phyloP scores from a whole-genome alignment of 2,329 filamentous ascomycete species.

The Penicillium rolfsii region DNA sequence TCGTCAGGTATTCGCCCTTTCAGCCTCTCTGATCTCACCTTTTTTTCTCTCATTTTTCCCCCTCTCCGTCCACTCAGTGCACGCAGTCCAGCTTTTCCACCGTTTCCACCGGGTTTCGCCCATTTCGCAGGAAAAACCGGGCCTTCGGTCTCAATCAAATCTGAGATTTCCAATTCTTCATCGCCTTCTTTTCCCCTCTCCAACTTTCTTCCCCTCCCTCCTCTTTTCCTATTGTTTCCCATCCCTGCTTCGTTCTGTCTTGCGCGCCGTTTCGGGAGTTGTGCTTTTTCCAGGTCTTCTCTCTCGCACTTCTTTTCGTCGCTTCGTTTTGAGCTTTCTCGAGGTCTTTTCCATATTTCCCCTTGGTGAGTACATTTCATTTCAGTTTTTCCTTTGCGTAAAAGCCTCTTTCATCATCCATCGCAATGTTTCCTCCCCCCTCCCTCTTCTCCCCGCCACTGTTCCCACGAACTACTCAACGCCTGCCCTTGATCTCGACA shows the following conservation, averaged over 20 bases:
- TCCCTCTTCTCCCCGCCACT: not conserved
- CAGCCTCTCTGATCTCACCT: not conserved
- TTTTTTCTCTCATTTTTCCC: constrained; percentile 15
- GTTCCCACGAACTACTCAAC: not conserved
- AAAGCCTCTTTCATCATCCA: constrained; percentile 26
- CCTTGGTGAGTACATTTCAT: constrained; percentile 26
- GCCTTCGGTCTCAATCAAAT: constrained; percentile 16
- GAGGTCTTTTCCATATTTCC: constrained; percentile 26
- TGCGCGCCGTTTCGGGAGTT: constrained; percentile 33
- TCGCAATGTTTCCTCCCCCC: not conserved
- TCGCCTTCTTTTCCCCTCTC: constrained; percentile 26
- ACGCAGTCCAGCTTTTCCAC: not conserved
- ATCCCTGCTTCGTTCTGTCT: constrained; percentile 32
- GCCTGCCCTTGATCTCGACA: not conserved
- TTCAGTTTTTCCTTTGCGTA: not conserved
- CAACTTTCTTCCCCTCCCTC: constrained; percentile 26
- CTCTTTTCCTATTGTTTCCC: constrained; percentile 33
- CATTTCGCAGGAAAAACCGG: constrained; percentile 5
- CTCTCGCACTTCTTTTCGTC: constrained; percentile 18
- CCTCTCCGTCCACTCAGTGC: constrained; percentile 8
- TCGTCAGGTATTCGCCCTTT: constrained; percentile 6
- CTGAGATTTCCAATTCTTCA: constrained; percentile 33
- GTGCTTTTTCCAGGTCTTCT: constrained; percentile 28
- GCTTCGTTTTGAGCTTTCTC: constrained; percentile 24
- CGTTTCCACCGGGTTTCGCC: constrained; percentile 5